A percentile compares a stretch with the other conserved stretches of the same genome.
Evolutionary conservation across 805 yeast genomes (phyloP).

Genomic region (Blastobotrys attinorum): DNA sequence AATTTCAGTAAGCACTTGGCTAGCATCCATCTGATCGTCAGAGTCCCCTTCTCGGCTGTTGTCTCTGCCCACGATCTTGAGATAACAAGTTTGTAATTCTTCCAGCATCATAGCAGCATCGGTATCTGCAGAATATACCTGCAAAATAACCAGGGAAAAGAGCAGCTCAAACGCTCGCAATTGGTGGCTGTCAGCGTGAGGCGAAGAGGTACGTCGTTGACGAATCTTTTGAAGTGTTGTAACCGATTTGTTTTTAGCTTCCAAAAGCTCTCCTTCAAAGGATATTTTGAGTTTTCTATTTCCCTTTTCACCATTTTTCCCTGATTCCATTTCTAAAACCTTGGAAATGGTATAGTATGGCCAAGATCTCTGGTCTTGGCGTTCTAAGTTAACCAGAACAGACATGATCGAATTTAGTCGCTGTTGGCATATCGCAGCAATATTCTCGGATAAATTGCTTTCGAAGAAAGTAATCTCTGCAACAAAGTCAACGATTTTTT

Average conservation of each 20-base stretch:
- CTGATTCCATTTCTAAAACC: constrained; percentile 14
- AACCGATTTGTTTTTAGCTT: constrained; percentile 42
- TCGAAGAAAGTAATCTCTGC: no score
- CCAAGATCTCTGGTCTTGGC: constrained; percentile 49
- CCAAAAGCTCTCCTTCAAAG: constrained; percentile 53
- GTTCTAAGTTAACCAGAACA: constrained; percentile 40
- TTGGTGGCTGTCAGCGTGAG: constrained; percentile 34
- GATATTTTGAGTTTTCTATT: constrained; percentile 26
- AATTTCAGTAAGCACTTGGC: constrained; percentile 50
- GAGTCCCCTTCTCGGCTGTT: constrained; percentile 32
- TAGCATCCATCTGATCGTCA: constrained; percentile 34
- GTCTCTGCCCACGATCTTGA: constrained; percentile 32
- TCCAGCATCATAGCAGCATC: constrained; percentile 70
- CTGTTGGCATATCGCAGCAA: constrained; percentile 23
- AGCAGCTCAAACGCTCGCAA: constrained; percentile 65
- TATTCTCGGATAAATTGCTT: constrained; percentile 16
- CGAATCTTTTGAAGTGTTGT: constrained; percentile 40
- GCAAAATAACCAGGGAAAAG: constrained; percentile 68
- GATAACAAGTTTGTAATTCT: constrained; percentile 60
- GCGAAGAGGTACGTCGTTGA: constrained; percentile 30
- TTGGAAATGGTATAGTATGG: constrained; percentile 32
- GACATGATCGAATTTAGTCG: constrained; percentile 63
- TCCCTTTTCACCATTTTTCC: constrained; percentile 9
- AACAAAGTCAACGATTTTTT: constrained; percentile 30
- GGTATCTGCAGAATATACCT: constrained; percentile 60